phyloP scores from a whole-genome alignment of 768 basidiomycete species.

The Russula griseocarnosa region DNA sequence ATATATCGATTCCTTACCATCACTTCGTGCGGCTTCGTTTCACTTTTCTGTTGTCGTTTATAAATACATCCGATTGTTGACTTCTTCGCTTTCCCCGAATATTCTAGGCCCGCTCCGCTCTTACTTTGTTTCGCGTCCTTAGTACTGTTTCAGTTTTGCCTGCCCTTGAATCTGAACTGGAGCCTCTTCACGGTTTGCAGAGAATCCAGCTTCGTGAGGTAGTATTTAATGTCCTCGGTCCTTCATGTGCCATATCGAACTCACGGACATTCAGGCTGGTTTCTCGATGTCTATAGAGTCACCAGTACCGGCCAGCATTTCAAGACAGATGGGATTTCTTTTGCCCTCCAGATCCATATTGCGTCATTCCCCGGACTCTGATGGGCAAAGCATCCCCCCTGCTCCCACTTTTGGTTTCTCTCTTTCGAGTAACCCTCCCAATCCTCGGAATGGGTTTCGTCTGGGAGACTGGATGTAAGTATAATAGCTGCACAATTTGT shows the following conservation, averaged over 20 bases:
- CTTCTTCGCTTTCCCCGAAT: conserved; percentile 17
- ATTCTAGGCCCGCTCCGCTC: conserved; percentile 52
- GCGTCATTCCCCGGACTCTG: neutral
- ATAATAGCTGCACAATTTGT: conserved; percentile 13
- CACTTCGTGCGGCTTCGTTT: conserved; percentile 2
- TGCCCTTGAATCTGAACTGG: conserved; percentile 60
- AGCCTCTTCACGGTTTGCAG: conserved; percentile 55
- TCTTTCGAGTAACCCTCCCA: conserved; percentile 67
- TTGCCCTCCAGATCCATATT: conserved; percentile 1
- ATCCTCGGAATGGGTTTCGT: conserved; percentile 61
- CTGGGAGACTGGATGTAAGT: conserved; percentile 77
- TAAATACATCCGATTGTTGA: conserved; percentile 24
- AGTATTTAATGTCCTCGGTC: neutral
- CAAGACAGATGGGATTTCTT: neutral
- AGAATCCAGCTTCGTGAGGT: conserved; percentile 38
- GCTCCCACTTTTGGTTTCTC: conserved; percentile 44
- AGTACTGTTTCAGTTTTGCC: conserved; percentile 42
- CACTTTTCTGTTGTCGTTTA: conserved; percentile 7
- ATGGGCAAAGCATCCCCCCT: conserved; percentile 9
- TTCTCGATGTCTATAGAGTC: conserved; percentile 1
- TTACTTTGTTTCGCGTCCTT: conserved; percentile 46
- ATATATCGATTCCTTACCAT: conserved; percentile 5
- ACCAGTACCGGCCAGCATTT: conserved; percentile 12
- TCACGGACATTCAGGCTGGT: conserved; percentile 14
- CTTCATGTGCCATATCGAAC: neutral